phyloP scores from a whole-genome alignment of 768 basidiomycete genomes.

The Nidula microcarpa region DNA sequence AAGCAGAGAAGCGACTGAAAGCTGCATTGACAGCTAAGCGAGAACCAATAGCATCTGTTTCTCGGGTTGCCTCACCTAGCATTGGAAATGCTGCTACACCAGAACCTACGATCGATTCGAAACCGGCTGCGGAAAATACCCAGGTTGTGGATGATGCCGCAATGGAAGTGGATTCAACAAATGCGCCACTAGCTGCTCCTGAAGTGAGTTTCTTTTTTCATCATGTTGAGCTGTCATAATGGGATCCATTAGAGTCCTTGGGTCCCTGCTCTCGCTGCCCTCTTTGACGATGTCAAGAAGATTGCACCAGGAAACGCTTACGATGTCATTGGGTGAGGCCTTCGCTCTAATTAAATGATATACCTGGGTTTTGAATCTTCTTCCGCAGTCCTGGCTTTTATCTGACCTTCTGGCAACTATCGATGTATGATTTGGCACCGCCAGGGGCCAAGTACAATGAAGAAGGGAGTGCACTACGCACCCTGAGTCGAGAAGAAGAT shows the following conservation, averaged over 20 bases:
- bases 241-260: slow-evolving; percentile 52
- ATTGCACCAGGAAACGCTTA: slow-evolving; percentile 65
- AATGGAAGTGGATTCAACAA: slow-evolving; percentile 50
- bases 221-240: neutral
- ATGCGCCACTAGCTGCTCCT: slow-evolving; percentile 19
- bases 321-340: slow-evolving; percentile 68
- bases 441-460: slow-evolving; percentile 78
- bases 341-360: slow-evolving; percentile 1
- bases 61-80: slow-evolving; percentile 66
- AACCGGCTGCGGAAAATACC: slow-evolving; percentile 17
- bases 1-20: slow-evolving; percentile 78
- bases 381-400: slow-evolving; percentile 81
- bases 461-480: slow-evolving; percentile 58
- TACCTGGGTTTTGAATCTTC: slow-evolving; percentile 3
- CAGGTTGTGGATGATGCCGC: slow-evolving; percentile 34
- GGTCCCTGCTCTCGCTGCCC: slow-evolving; percentile 66
- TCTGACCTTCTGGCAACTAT: slow-evolving; percentile 95
- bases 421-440: slow-evolving; percentile 83
- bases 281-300: slow-evolving; percentile 75
- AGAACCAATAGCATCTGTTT: slow-evolving; percentile 52
- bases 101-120: slow-evolving; percentile 21
- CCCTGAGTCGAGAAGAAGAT: slow-evolving; percentile 68
- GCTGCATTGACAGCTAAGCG: slow-evolving; percentile 77
- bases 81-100: slow-evolving; percentile 20
- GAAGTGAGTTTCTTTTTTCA: slow-evolving; percentile 31